Base-by-base conservation (phyloP, 2,329 filamentous ascomycete species). In the Aspergillus versicolor region DNA sequence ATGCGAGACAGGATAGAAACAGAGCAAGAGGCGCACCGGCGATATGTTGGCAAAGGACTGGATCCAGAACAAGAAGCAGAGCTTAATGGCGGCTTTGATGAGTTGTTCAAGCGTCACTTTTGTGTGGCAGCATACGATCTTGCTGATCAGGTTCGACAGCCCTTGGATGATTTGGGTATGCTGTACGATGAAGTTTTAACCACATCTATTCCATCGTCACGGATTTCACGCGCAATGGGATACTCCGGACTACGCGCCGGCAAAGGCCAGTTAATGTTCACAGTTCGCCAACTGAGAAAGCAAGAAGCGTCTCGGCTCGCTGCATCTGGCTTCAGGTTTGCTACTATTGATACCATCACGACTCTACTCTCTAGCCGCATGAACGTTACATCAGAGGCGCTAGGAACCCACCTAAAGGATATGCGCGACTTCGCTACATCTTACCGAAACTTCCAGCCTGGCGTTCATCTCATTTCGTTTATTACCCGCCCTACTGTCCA, bases 21-120 rank as follows among this genome's bases (percentile, higher is more conserved):
- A 63, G 79, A 69, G 68, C 84, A 60, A 73, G 79, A 62, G 34
- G 69, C 76, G 49, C 74, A 79, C 56, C 60, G 76, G 79, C 61
- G 78, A 77, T 63, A 79, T 83, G 46, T 79, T 74, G 66, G 83
- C 81, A 53, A 67, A 30, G 70, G 68, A 37, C 63, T 64, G 0
- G 59, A 65, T 1, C 65, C 64, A 30, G 67, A 74, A 32, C 66
- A 67, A 38, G 70, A 72, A 75, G 86, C 61, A 78, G 81, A 84
- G 21, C 77, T 84, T 12, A 83, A 88, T 52, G 79, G 85, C 11
- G 83, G 90, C 58, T 93, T 93, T 70, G 88, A 90, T 34, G 77
- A 87, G 15, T 81, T 92, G 2, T 92, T 96, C 70, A 86, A 90
- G 22, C 90, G 95, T 68, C 80, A 92, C 9, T 96, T 95, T 71